Base-by-base conservation (phyloP, 495 filamentous ascomycete species). In the Aspergillus olivimuriae region DNA sequence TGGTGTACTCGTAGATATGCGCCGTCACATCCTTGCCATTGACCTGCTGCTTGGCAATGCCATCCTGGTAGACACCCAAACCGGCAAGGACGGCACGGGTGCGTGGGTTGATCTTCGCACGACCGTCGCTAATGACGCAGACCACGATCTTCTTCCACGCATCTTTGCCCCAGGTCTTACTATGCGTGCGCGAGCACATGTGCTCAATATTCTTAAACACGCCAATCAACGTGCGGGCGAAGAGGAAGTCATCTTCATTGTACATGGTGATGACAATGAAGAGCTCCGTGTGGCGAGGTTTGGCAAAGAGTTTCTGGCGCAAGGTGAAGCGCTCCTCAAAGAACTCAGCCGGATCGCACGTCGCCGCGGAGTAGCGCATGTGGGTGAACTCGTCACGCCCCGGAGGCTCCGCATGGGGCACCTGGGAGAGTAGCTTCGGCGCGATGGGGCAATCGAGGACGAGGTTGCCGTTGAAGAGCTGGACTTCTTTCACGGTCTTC, bases 121-220 rank as follows among this genome's bases (percentile, higher is more conserved):
- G 92, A 44, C 94, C 94, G 53, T 99, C 94, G 49, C 90, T 96
- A 44, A 99, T 91, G 15, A 99, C 82, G 58, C 94, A 99, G 12
- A 99, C 94, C 10, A 99, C 94, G 49, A 99, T 94, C 72, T 97
- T 97, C 71, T 97, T 97, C 94, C 94, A 99, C 4, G 90, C 88
- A 55, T 99, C 92, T 63, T 87, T 89, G 45, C 94, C 94, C 94
- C 94, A 99, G 1, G 90, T 99, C 66, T 91, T 94, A 61, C 89
- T 95, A 51, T 81, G 84, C 4, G 82, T 84, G 26, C 91, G 76
- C 28, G 80, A 87, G 69, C 90, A 94, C 87, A 99, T 94, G 68
- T 89, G 87, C 65, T 95, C 87, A 51, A 99, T 85, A 58, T 99
- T 99, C 69, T 96, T 96, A 71, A 97, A 84, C 1, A 99, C 91